Base-by-base conservation (phyloP, 441 rosid genomes). In the Isatis lusitanica region DNA sequence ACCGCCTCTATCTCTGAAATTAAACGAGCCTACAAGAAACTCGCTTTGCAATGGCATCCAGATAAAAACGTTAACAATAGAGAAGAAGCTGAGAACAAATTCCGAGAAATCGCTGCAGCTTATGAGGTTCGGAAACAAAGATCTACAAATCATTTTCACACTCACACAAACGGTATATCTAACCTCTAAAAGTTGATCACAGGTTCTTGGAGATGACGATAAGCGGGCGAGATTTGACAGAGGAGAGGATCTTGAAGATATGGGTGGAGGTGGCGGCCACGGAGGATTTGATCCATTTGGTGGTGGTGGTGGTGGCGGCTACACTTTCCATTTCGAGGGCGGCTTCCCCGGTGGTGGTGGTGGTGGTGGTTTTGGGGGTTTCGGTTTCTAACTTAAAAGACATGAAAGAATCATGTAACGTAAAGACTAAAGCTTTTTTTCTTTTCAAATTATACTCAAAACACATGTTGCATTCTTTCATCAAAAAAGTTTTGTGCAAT, bases 11-110 rank as follows among this genome's bases (percentile, higher is more conserved):
- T 91, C 36, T 56, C 94, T 24, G 99, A 95, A 69, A 93, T 95
- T 17, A 95, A 95, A 78, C 81, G 84, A 52, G 99, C 98, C 18
- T 93, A 95, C 83, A 93, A 95, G 85, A 95, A 93, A 83, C 97
- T 93, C 16, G 99, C 97, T 71, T 63, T 95, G 68, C 90, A 91
- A 64, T 95, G 99, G 99, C 99, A 95, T 80, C 99, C 99, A 0
- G 99, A 95, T 80, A 95, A 95, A 82, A 95, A 95, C 62, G 98
- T 90, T 3, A 90, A 79, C 26, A 93, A 88, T 21, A 83, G 97
- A 85, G 97, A 93, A 86, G 98, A 85, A 82, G 97, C 99, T 63
- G 98, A 95, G 84, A 83, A 83, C 73, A 86, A 87, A 66, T 95
- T 95, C 80, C 83, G 81, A 70, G 97, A 95, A 66, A 88, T 95